These are phyloP conservation scores for Backusella mclennaniae DNA, from an alignment of 192 early-diverging fungal genomes.

Conservation along the genomic window DNA sequence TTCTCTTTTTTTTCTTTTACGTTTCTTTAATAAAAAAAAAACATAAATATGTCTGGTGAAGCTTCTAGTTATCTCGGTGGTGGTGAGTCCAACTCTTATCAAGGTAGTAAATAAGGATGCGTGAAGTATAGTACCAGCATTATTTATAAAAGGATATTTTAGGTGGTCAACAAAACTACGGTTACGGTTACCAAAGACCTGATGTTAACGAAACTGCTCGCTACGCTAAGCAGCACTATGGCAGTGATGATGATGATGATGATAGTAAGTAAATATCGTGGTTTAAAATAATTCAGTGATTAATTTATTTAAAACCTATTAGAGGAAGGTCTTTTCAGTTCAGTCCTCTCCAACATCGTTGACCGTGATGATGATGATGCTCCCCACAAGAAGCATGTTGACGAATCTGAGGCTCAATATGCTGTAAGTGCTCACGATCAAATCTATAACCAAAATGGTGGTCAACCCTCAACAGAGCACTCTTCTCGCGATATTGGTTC, in stretches of 20 bases:
- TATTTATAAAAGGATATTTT: neutral
- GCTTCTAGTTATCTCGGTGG: neutral
- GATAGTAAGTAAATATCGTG: neutral
- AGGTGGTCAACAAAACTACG: neutral
- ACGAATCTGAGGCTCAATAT: constrained; percentile 19
- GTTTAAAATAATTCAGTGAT: neutral
- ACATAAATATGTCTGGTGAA: constrained; percentile 2
- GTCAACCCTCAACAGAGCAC: constrained; percentile 8
- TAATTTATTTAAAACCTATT: neutral
- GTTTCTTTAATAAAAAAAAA: neutral
- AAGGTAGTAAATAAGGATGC: neutral
- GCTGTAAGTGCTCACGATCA: constrained; percentile 22
- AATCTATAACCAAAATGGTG: constrained; percentile 29
- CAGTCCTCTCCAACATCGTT: constrained; percentile 20
- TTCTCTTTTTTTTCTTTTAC: neutral
- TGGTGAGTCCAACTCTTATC: neutral
- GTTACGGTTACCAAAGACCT: neutral
- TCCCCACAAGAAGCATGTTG: constrained; percentile 13
- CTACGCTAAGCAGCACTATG: constrained; percentile 3
- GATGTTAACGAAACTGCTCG: constrained; percentile 2
- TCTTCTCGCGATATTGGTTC: constrained; percentile 33
- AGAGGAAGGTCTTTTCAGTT: constrained; percentile 22
- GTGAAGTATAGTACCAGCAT: neutral
- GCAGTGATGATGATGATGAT: neutral
- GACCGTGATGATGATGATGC: constrained; percentile 19